Evolutionary conservation across 75 land plant species (phyloP).

Genomic region (Cryptomeria japonica): DNA sequence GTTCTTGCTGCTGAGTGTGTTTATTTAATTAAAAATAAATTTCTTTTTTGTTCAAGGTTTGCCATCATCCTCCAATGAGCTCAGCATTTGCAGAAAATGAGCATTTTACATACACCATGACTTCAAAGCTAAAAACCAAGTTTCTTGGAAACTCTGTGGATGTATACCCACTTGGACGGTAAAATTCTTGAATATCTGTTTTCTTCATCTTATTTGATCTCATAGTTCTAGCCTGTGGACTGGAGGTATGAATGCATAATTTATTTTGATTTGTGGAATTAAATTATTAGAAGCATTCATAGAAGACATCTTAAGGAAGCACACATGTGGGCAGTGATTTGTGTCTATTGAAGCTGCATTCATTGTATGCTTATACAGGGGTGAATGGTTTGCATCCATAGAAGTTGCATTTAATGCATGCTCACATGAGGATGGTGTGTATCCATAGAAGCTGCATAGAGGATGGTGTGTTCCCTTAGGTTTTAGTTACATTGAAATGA

Average conservation of each 20-base stretch:
- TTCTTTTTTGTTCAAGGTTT: constrained; percentile 52
- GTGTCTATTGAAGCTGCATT: not conserved
- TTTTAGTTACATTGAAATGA: not conserved
- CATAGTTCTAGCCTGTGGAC: not conserved
- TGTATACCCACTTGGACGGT: constrained; percentile 99
- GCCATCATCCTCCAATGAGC: constrained; percentile 99
- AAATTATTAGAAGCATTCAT: not conserved
- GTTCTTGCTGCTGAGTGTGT: not conserved
- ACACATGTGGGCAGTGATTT: not conserved
- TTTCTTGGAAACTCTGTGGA: constrained; percentile 95
- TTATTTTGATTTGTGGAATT: not conserved
- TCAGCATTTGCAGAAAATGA: constrained; percentile 98
- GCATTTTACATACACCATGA: constrained; percentile 91
- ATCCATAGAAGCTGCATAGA: no score
- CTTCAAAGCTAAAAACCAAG: constrained; percentile 96
- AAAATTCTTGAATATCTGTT: constrained; percentile 11
- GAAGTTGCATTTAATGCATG: no score
- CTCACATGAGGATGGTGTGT: no score
- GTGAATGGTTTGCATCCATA: no score
- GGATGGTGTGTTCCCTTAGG: not conserved
- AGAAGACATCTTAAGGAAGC: not conserved
- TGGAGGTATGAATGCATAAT: constrained; percentile 1
- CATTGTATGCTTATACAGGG: not conserved
- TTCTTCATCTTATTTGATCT: not conserved
- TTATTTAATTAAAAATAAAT: not conserved